phyloP scores from a whole-genome alignment of 2,329 filamentous ascomycete species.

The Rhytidhysteron rufulum region DNA sequence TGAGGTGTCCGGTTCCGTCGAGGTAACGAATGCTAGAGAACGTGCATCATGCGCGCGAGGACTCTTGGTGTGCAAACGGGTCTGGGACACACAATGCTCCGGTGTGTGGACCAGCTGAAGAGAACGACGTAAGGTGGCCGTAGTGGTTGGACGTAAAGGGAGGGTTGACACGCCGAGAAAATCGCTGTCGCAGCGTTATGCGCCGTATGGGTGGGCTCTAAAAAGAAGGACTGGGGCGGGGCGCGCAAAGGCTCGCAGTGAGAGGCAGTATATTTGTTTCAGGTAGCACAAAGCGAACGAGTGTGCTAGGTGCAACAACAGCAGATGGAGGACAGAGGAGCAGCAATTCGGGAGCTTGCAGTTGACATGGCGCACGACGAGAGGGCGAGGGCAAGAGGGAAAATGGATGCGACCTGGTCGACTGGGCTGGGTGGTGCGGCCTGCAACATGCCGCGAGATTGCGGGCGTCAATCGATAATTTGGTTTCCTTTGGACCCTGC shows the following conservation, averaged over 20 bases:
- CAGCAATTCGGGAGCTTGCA: background rate
- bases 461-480: background rate
- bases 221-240: too few species aligned
- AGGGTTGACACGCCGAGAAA: too few species aligned
- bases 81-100: conserved; percentile 27
- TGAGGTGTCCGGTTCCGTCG: conserved; percentile 10
- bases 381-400: background rate
- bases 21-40: conserved; percentile 15
- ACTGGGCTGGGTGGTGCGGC: too few species aligned
- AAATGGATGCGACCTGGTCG: background rate
- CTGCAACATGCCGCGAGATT: background rate
- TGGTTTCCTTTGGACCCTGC: background rate
- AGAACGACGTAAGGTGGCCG: too few species aligned
- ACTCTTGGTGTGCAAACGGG: conserved; percentile 24
- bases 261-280: too few species aligned
- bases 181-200: too few species aligned
- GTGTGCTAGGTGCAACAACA: too few species aligned
- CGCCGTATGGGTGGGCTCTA: too few species aligned
- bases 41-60: conserved; percentile 26
- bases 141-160: too few species aligned
- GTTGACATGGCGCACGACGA: conserved; percentile 3
- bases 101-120: conserved; percentile 1
- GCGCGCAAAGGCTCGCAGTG: too few species aligned
- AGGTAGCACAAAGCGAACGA: background rate
- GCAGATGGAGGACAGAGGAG: too few species aligned